These are phyloP conservation scores for Papiliotrema laurentii DNA, from an alignment of 1,284 basidiomycete genomes.

Conservation along the genomic window DNA sequence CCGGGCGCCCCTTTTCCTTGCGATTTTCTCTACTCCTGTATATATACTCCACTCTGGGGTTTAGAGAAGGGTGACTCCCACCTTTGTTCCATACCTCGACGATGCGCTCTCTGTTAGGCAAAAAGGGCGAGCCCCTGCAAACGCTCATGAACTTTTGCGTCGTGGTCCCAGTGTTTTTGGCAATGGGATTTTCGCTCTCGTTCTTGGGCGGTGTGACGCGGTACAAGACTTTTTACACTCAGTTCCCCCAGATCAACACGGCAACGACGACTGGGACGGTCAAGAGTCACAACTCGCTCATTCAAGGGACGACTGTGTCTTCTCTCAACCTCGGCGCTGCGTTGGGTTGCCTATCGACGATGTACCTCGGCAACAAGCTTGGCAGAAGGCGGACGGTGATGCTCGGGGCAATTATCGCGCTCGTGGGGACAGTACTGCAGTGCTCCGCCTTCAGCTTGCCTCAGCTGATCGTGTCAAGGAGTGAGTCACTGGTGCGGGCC, in stretches of 20 bases:
- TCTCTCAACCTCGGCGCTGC: constrained; percentile 44
- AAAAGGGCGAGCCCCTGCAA: constrained; percentile 4
- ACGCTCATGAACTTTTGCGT: constrained; percentile 25
- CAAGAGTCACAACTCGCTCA: constrained; percentile 27
- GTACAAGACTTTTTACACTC: constrained; percentile 20
- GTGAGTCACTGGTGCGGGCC: too few species aligned
- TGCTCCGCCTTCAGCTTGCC: constrained; percentile 35
- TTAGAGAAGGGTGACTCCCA: too few species aligned
- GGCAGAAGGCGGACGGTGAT: constrained; percentile 36
- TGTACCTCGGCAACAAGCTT: constrained; percentile 41
- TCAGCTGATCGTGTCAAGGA: constrained; percentile 46
- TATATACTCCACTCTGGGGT: too few species aligned
- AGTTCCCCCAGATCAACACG: constrained; percentile 22
- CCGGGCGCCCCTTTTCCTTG: too few species aligned
- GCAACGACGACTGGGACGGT: constrained; percentile 17
- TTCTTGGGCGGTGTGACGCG: constrained; percentile 23
- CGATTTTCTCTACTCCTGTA: too few species aligned
- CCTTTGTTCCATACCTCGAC: too few species aligned
- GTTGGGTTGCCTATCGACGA: constrained; percentile 36
- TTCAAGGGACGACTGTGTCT: constrained; percentile 35
- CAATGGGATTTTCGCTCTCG: constrained; percentile 27
- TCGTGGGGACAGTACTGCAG: constrained; percentile 44
- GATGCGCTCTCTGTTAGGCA: not conserved
- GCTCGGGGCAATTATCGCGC: constrained; percentile 34
- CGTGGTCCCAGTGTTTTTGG: constrained; percentile 26